These are phyloP conservation scores for Linum tenue DNA, from an alignment of 345 rosid species.

Conservation along the genomic window DNA sequence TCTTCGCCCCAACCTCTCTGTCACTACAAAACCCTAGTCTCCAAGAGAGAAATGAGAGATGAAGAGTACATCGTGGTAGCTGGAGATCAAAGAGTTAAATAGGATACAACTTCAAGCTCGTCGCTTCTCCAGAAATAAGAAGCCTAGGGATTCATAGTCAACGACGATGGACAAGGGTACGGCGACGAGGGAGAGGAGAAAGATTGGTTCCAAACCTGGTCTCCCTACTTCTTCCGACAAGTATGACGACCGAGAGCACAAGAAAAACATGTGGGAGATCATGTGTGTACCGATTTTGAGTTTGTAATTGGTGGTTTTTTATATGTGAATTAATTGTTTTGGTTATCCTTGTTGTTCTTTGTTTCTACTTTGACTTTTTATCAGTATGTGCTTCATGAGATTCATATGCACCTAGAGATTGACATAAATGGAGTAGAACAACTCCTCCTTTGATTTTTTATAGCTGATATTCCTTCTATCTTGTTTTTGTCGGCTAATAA, in stretches of 20 bases:
- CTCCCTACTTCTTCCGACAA: constrained; percentile 58
- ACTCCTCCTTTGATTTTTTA: too few species aligned
- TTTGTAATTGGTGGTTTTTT: too few species aligned
- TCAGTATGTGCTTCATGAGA: too few species aligned
- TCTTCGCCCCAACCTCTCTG: neutral
- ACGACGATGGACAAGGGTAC: constrained; percentile 73
- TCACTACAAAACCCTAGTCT: neutral
- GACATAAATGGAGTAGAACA: too few species aligned
- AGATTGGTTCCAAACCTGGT: constrained; percentile 64
- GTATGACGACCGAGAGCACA: constrained; percentile 30
- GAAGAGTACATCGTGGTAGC: constrained; percentile 51
- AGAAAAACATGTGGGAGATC: constrained; percentile 19
- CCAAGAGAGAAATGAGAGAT: constrained; percentile 22
- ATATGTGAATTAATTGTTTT: too few species aligned
- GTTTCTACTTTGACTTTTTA: too few species aligned
- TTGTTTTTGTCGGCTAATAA: too few species aligned
- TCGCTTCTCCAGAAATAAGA: constrained; percentile 70
- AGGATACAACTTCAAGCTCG: constrained; percentile 52
- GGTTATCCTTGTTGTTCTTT: too few species aligned
- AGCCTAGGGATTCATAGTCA: constrained; percentile 63
- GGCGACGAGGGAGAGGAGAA: constrained; percentile 82
- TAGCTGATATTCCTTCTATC: too few species aligned
- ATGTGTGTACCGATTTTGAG: too few species aligned
- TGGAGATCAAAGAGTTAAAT: constrained; percentile 46
- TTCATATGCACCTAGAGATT: too few species aligned